Base-by-base conservation (phyloP, 805 yeast species). In the Hanseniaspora hatyaiensis region DNA sequence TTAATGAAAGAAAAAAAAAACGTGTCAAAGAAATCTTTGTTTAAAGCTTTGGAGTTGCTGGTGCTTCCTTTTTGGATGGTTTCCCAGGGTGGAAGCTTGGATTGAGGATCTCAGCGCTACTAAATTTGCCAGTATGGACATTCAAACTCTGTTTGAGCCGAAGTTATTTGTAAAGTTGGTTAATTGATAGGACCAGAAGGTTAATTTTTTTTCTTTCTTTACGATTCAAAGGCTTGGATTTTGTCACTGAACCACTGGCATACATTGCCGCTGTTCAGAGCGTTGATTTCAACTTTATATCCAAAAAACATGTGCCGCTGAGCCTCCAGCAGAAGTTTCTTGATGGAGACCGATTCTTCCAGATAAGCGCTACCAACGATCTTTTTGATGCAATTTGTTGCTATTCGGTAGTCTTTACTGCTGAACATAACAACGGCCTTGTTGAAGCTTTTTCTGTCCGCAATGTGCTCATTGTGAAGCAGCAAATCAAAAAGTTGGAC, bases 281-380 rank as follows among this genome's bases (percentile, higher is more conserved):
- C 66, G 52, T 72, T 76, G 72, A 80, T 71, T 60, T 81, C 88
- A 3, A 79, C 72, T 56, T 80, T 80, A 51, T 71, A 74, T 33
- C 65, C 63, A 11, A 77, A 66, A 42, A 72, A 65, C 57, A 80
- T 55, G 41, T 78, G 80, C 51, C 84, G 64, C 50, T 77, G 81
- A 6, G 74, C 49, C 52, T 80, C 84, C 34, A 70, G 58, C 47
- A 58, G 64, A 57, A 46, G 34, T 15, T 45, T 39, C 29, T 39
- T 38, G 3, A 30, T n/a, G 9, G 46, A 31, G 6, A 23, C 4
- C 11, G 31, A 19, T 34, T 40, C 18, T 2, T 31, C 20, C 16
- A 36, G 12, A 15, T 18, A 18, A 3, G 2, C 4, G 4, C 15
- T 37, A 8, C 13, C 12, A 2, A 36, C 34, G 57, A 43, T 22